Conservation (phyloP, 768 basidiomycete genomes). For the Boletus coccyginus region DNA sequence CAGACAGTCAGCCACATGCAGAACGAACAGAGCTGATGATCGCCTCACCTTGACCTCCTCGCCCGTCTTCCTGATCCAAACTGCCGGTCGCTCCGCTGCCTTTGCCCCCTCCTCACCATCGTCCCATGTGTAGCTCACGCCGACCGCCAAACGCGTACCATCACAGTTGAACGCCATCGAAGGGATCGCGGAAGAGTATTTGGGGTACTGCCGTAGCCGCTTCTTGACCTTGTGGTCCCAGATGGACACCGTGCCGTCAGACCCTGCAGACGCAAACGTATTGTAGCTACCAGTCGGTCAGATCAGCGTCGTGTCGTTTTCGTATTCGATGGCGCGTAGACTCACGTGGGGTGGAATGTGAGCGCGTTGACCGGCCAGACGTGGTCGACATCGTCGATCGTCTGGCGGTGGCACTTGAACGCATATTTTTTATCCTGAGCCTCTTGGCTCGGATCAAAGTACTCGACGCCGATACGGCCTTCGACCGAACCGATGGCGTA, state of each 20-base stretch:
- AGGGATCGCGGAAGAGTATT: conserved; percentile 72
- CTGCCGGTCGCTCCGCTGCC: conserved; percentile 56
- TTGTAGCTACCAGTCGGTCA: conserved; percentile 55
- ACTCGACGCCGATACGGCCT: conserved; percentile 96
- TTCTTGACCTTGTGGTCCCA: conserved; percentile 99
- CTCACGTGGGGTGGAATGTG: conserved; percentile 87
- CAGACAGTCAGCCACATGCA: not conserved
- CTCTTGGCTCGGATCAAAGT: conserved; percentile 79
- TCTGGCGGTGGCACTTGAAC: conserved; percentile 94
- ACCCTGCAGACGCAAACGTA: conserved; percentile 94
- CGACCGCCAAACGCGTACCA: conserved; percentile 80
- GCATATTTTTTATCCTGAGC: conserved; percentile 79
- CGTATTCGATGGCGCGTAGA: conserved; percentile 1
- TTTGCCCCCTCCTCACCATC: conserved; percentile 74
- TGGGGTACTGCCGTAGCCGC: conserved; percentile 85
- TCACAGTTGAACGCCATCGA: conserved; percentile 81
- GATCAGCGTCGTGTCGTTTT: not conserved
- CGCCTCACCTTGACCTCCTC: conserved; percentile 72
- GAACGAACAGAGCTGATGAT: not conserved
- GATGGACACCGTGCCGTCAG: conserved; percentile 89
- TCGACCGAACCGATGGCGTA: conserved; percentile 94
- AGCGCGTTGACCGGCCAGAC: conserved; percentile 97
- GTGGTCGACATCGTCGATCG: conserved; percentile 87
- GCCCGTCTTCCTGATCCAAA: conserved; percentile 62
- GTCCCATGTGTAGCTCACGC: conserved; percentile 87